Evolutionary conservation across 768 basidiomycete species (phyloP).

Genomic region (Mycena floridula): DNA sequence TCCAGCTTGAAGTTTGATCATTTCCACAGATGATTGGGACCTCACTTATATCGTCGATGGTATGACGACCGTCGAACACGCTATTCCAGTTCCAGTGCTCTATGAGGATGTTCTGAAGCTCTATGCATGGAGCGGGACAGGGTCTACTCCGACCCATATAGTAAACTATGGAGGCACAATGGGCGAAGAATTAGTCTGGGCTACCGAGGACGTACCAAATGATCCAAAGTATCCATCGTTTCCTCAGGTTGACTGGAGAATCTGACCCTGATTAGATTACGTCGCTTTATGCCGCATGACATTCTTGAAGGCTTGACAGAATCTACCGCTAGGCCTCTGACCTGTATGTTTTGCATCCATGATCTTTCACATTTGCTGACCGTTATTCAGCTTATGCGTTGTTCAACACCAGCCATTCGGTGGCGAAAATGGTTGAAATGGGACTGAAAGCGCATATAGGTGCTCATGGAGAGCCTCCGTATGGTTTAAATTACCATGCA

Average conservation of each 20-base stretch:
- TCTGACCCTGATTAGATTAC: conserved; percentile 37
- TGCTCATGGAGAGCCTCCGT: conserved; percentile 67
- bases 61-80: conserved; percentile 77
- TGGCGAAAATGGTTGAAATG: conserved; percentile 61
- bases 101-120: conserved; percentile 64
- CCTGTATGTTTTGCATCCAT: too few species aligned
- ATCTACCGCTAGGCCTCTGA: conserved; percentile 50
- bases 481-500: conserved; percentile 72
- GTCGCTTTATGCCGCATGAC: conserved; percentile 60
- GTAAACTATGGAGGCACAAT: conserved; percentile 72
- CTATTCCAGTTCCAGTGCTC: conserved; percentile 56
- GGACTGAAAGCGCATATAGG: conserved; percentile 63
- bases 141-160: conserved; percentile 66
- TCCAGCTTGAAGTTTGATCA: too few species aligned
- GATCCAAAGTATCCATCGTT: conserved; percentile 61
- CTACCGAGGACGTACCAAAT: conserved; percentile 54
- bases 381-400: conserved; percentile 45
- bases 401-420: conserved; percentile 64
- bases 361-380: conserved; percentile 6
- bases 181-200: conserved; percentile 70
- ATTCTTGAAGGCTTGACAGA: conserved; percentile 55
- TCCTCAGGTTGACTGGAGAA: background rate
- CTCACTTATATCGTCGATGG: conserved; percentile 76
- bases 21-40: too few species aligned
- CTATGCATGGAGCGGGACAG: conserved; percentile 63